A percentile compares a stretch with the other conserved stretches of the same genome.
Evolutionary conservation across 305 asterid species (phyloP).

Genomic region (Solanum chacoense): DNA sequence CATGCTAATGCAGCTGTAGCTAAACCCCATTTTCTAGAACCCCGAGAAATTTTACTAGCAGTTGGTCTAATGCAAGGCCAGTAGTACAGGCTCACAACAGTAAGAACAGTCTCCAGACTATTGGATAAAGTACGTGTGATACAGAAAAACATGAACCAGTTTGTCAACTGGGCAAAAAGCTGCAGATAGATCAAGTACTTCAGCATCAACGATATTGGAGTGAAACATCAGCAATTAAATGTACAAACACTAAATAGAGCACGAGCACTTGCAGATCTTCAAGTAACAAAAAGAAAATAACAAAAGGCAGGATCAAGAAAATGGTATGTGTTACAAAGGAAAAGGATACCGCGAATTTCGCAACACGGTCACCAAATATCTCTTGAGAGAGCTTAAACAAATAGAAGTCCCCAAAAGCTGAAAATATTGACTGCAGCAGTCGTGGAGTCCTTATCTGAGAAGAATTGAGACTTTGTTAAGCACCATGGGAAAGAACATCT

Average conservation of each 20-base stretch:
- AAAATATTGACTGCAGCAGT: slow-evolving; percentile 57
- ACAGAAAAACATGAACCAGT: slow-evolving; percentile 98
- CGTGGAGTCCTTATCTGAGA: slow-evolving; percentile 75
- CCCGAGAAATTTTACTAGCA: slow-evolving; percentile 17
- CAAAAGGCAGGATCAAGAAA: background rate
- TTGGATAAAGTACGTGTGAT: slow-evolving; percentile 83
- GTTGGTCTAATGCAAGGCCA: slow-evolving; percentile 84
- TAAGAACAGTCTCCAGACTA: slow-evolving; percentile 79
- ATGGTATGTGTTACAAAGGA: background rate
- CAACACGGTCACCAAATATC: slow-evolving; percentile 51
- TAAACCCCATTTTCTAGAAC: slow-evolving; percentile 64
- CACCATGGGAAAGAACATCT: background rate
- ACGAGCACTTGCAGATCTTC: background rate
- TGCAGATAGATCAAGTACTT: slow-evolving; percentile 49
- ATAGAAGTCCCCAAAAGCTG: slow-evolving; percentile 82
- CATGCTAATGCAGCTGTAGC: slow-evolving; percentile 72
- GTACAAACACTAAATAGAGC: background rate
- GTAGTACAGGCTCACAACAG: slow-evolving; percentile 67
- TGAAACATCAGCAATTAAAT: background rate
- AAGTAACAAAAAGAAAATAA: background rate
- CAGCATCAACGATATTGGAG: slow-evolving; percentile 1
- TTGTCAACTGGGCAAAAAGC: slow-evolving; percentile 74
- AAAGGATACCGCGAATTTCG: slow-evolving; percentile 83
- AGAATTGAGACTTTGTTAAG: background rate
- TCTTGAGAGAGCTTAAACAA: slow-evolving; percentile 51